Percentiles rank a stretch among this genome's conserved stretches.
These are phyloP conservation scores for Pseudocercospora macadamiae DNA, from an alignment of 2,329 filamentous ascomycete genomes.

Conservation along the genomic window DNA sequence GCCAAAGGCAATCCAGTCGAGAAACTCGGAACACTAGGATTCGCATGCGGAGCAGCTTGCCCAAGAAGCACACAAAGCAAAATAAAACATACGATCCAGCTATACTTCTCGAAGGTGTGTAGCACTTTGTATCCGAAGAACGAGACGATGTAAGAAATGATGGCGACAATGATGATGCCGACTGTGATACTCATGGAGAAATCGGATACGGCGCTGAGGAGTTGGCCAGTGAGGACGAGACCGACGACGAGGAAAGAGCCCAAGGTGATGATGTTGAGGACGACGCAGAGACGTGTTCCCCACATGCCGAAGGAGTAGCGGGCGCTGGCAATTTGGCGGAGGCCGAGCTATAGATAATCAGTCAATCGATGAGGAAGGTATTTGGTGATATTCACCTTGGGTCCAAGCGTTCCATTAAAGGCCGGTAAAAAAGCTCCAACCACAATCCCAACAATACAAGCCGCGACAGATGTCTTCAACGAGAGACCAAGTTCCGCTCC, in stretches of 20 bases:
- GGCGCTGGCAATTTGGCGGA: neutral
- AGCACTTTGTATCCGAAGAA: neutral
- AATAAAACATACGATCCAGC: neutral
- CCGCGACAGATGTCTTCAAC: neutral
- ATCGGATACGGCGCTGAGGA: neutral
- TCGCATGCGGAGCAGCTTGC: neutral
- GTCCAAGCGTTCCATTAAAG: neutral
- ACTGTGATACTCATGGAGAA: neutral
- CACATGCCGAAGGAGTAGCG: constrained; percentile 21
- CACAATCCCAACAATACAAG: neutral
- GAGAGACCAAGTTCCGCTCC: neutral
- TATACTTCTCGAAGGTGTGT: neutral
- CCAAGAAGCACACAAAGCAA: neutral
- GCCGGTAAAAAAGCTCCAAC: neutral
- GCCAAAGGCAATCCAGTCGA: neutral
- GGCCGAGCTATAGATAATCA: neutral
- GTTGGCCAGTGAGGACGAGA: neutral
- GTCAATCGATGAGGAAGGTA: neutral
- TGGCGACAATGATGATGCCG: neutral
- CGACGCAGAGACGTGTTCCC: constrained; percentile 10
- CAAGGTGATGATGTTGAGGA: neutral
- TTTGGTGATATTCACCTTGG: neutral
- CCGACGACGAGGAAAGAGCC: neutral
- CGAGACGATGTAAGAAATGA: neutral
- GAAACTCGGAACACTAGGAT: neutral